A percentile compares a stretch with the other conserved stretches of the same genome.
Conservation (phyloP, 148 eudicot species). For the Dysphania ambrosioides region DNA sequence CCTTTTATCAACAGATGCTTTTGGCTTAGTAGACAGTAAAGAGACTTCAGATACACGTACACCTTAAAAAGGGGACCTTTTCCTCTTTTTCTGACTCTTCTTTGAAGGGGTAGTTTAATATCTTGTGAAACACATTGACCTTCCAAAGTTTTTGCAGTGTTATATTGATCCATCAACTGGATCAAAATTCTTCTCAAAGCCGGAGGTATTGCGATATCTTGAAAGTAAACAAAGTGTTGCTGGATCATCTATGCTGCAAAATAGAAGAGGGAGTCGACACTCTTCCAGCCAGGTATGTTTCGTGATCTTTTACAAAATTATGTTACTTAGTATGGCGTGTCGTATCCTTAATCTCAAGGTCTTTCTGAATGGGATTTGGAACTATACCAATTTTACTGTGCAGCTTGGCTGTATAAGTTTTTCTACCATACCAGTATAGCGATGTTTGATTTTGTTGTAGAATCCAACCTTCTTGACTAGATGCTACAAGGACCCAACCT, state of each 20-base stretch:
- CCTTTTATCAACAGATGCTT: neutral
- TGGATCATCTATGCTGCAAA: conserved; percentile 29
- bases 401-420: neutral
- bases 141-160: conserved; percentile 39
- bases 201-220: conserved; percentile 56
- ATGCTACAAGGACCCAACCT: no score
- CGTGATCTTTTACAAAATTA: conserved; percentile 9
- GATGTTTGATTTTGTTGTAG: neutral
- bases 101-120: neutral
- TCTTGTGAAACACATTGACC: neutral
- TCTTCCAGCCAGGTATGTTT: conserved; percentile 37
- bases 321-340: neutral
- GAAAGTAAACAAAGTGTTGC: conserved; percentile 23
- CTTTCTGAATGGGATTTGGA: neutral
- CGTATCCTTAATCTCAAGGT: conserved; percentile 8
- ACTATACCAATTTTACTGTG: neutral
- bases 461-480: no score
- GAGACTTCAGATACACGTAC: no score
- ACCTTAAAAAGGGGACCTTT: no score
- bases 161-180: conserved; percentile 55
- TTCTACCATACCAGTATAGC: neutral
- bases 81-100: neutral
- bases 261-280: conserved; percentile 23
- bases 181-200: conserved; percentile 59
- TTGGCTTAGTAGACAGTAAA: no score